Percentiles rank a stretch among this genome's conserved stretches.
Evolutionary conservation across 129 eudicot genomes (phyloP).

Genomic region (Oenanthe sinensis): DNA sequence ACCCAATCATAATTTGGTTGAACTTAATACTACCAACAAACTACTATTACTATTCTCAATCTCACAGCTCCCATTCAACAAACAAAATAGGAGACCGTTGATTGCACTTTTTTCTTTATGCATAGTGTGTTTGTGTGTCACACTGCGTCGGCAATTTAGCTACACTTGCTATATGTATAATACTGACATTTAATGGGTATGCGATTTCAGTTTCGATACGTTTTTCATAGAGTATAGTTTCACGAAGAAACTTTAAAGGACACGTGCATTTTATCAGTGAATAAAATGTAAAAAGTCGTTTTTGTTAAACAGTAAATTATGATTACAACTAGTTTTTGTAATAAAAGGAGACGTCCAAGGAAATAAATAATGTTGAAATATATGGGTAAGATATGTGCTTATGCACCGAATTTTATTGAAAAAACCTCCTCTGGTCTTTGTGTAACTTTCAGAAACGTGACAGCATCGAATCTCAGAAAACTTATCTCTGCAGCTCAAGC

Average conservation of each 20-base stretch:
- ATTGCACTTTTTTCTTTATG: neutral
- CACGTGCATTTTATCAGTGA: neutral
- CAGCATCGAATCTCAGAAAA: neutral
- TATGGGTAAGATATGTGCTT: neutral
- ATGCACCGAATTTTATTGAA: neutral
- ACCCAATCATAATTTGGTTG: neutral
- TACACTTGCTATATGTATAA: neutral
- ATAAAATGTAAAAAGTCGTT: too few species aligned
- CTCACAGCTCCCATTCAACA: conserved; percentile 1
- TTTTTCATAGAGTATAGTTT: too few species aligned
- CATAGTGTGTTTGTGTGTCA: neutral
- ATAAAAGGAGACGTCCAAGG: neutral
- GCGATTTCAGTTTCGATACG: neutral
- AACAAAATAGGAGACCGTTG: neutral
- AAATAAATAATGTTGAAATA: neutral
- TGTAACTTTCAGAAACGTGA: neutral
- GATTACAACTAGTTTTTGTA: neutral
- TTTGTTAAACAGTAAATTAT: neutral
- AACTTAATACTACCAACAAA: neutral
- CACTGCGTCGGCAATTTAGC: neutral
- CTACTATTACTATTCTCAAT: neutral
- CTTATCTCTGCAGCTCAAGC: neutral
- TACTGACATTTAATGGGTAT: too few species aligned
- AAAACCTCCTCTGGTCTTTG: neutral
- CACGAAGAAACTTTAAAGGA: neutral